A percentile compares a stretch with the other conserved stretches of the same genome.
These are phyloP conservation scores for Naganishia friedmannii DNA, from an alignment of 768 basidiomycete genomes.

Conservation along the genomic window DNA sequence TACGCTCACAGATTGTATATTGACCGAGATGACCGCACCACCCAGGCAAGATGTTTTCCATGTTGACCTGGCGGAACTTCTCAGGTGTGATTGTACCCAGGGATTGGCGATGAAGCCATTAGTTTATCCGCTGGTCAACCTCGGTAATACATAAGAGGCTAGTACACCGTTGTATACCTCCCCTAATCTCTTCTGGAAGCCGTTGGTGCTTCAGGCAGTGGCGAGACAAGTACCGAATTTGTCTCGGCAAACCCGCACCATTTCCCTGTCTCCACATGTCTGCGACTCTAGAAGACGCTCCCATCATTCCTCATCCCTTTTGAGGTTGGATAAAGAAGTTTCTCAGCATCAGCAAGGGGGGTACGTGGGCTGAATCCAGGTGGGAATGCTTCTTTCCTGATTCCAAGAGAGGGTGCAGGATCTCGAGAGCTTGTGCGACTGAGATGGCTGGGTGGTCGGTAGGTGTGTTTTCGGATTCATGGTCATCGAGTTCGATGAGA, in stretches of 20 bases:
- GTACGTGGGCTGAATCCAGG: background rate
- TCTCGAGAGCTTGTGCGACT: background rate
- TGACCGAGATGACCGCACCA: background rate
- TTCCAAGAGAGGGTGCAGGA: background rate
- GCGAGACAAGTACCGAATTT: background rate
- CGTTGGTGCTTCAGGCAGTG: background rate
- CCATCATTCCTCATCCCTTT: background rate
- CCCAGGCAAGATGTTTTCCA: background rate
- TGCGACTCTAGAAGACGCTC: background rate
- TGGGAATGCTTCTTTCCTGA: background rate
- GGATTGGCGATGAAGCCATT: background rate
- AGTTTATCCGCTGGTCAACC: background rate
- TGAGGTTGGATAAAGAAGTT: slow-evolving; percentile 2
- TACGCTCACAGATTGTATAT: background rate
- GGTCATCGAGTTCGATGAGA: too few species aligned
- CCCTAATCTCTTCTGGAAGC: background rate
- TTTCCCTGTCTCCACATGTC: background rate
- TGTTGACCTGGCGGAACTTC: background rate
- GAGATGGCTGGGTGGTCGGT: background rate
- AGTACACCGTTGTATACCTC: background rate
- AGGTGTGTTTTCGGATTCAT: too few species aligned
- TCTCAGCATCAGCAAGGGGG: background rate
- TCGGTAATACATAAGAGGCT: background rate
- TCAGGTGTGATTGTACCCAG: background rate
- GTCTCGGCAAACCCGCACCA: background rate